Conservation (phyloP, 2,329 filamentous ascomycete species). For the Shiraia bambusicola region DNA sequence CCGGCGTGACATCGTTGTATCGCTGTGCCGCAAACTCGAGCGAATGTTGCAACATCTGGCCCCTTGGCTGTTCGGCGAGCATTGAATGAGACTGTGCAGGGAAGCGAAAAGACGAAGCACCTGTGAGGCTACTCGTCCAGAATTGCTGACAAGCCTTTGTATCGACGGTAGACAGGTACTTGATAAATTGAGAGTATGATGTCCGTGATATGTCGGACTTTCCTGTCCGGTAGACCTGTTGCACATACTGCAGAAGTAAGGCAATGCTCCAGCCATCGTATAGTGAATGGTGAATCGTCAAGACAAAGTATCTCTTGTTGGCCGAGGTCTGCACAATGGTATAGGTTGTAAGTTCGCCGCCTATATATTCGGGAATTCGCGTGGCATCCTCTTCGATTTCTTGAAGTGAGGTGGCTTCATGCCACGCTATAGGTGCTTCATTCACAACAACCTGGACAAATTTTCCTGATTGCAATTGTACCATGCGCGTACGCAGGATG, state of each 20-base stretch:
- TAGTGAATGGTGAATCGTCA: slow-evolving; percentile 45
- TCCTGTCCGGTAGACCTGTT: slow-evolving; percentile 24
- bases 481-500: slow-evolving; percentile 52
- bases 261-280: slow-evolving; percentile 45
- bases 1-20: slow-evolving; percentile 33
- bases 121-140: slow-evolving; percentile 38
- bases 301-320: slow-evolving; percentile 35
- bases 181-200: slow-evolving; percentile 39
- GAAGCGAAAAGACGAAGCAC: slow-evolving; percentile 31
- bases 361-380: slow-evolving; percentile 23
- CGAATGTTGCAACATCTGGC: slow-evolving; percentile 25
- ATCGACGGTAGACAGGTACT: slow-evolving; percentile 30
- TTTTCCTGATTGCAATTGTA: slow-evolving; percentile 27
- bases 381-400: slow-evolving; percentile 16
- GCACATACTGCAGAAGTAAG: slow-evolving; percentile 33
- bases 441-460: slow-evolving; percentile 34
- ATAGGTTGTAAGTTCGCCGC: slow-evolving; percentile 29
- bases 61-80: slow-evolving; percentile 22
- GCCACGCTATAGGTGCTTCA: slow-evolving; percentile 32
- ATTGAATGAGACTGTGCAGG: slow-evolving; percentile 30
- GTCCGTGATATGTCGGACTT: slow-evolving; percentile 17
- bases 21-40: slow-evolving; percentile 25
- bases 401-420: slow-evolving; percentile 19
- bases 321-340: slow-evolving; percentile 23
- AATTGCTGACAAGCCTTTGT: slow-evolving; percentile 26